Evolutionary conservation across 768 basidiomycete genomes (phyloP), one percentile per base, ranked within the genome.

Genomic region (Melanogaster broomeanus): DNA sequence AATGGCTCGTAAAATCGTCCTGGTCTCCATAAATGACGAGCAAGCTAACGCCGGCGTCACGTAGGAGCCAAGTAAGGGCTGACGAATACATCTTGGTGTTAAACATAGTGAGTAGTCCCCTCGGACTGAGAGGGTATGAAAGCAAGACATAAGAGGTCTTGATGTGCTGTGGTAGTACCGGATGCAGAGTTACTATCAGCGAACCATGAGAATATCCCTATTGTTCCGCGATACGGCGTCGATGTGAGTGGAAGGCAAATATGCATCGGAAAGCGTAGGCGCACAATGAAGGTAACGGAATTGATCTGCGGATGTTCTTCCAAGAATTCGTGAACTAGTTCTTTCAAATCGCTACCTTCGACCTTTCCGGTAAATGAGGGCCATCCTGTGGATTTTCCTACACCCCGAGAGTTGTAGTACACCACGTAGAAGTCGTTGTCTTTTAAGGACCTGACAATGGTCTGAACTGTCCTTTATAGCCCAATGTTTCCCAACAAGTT

Each of bases 131-230:
- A 0, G 90, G 90, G 61, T 93, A 92, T 3, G 90, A 91, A 19
- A 93, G 67, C 35, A 93, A 64, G 40, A 90, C 71, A 64, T 90
- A 87, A 12, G 78, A 79, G 0, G 81, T 84, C 60, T 72, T 75
- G 40, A 85, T 62, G n/a, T 71, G 69, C 16, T 74, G 60, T 0
- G 74, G 70, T 3, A 85, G 68, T 3, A 81, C 61, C 0, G 87
- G 84, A 50, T 83, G 82, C 53, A 88, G 69, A 8, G 88, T 87
- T 11, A 80, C 79, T 33, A 88, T 83, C 28, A 93, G 74, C 2
- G 87, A 82, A 1, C 90, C 90, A 75, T 91, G 75, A 10, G 90
- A 93, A 68, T 93, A 93, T 6, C 89, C 88, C 88, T 90, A 45
- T 24, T 27, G n/a, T n/a, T 51, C 39, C 45, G 47, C 39, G 24